Evolutionary conservation across 2,329 filamentous ascomycete genomes (phyloP).

Genomic region (Apiospora aurea): DNA sequence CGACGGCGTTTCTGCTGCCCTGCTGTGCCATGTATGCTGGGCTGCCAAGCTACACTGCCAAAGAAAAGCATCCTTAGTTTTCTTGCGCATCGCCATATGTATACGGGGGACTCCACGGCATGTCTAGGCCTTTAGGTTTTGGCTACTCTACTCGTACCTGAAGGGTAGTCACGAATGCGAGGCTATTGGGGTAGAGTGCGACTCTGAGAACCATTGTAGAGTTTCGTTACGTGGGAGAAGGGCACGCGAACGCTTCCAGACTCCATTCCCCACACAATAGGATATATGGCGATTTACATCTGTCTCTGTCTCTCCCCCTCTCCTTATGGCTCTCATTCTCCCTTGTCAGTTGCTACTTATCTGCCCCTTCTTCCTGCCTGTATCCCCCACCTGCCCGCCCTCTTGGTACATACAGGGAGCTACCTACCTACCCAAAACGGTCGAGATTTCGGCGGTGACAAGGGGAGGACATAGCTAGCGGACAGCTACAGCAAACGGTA

Average conservation of each 20-base stretch:
- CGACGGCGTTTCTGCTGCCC: too few species aligned
- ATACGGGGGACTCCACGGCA: not conserved
- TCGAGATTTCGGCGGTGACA: not conserved
- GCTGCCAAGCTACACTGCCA: not conserved
- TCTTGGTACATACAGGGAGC: not conserved
- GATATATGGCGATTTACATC: not conserved
- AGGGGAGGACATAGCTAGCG: not conserved
- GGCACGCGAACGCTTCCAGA: not conserved
- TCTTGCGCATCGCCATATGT: not conserved
- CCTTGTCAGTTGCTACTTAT: not conserved
- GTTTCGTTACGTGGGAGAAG: not conserved
- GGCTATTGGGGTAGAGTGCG: not conserved
- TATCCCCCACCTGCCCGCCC: not conserved
- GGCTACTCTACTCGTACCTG: conserved; percentile 17
- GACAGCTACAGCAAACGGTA: not conserved
- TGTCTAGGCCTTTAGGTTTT: conserved; percentile 1
- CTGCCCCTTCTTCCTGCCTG: not conserved
- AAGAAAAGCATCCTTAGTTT: not conserved
- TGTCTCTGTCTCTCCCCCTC: not conserved
- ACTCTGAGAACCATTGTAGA: not conserved
- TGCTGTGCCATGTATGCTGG: not conserved
- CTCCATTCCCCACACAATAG: not conserved
- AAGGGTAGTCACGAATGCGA: not conserved
- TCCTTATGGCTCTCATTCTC: not conserved
- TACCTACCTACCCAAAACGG: not conserved